Conservation (phyloP, 768 basidiomycete genomes). For the Psilocybe cubensis region DNA sequence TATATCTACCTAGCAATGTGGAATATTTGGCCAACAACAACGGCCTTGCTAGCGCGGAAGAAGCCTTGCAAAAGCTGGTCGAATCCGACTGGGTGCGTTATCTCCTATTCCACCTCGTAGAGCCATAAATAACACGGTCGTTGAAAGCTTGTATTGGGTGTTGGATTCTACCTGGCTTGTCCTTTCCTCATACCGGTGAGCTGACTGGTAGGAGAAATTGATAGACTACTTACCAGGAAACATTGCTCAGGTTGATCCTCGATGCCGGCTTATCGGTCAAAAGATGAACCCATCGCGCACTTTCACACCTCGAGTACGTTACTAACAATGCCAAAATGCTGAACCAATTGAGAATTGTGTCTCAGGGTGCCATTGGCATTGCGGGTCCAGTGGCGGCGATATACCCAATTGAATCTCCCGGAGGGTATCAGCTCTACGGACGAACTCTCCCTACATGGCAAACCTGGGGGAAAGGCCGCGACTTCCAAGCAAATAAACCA, state of each 20-base stretch:
- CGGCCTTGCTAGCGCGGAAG: conserved; percentile 48
- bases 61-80: conserved; percentile 49
- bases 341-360: background rate
- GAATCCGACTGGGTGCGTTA: conserved; percentile 51
- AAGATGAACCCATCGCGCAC: conserved; percentile 80
- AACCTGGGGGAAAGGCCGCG: conserved; percentile 56
- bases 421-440: conserved; percentile 68
- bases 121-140: background rate
- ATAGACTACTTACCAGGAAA: too few species aligned
- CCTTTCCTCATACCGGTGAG: conserved; percentile 63
- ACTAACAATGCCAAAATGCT: background rate
- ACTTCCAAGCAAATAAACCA: conserved; percentile 50
- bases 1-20: conserved; percentile 71
- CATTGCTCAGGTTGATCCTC: conserved; percentile 51
- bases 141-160: conserved; percentile 58
- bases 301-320: conserved; percentile 59
- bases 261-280: conserved; percentile 62
- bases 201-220: too few species aligned
- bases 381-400: conserved; percentile 70
- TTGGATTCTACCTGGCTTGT: conserved; percentile 68
- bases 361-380: conserved; percentile 68
- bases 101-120: background rate
- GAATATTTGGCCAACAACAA: conserved; percentile 70
- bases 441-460: conserved; percentile 70
- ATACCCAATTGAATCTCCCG: conserved; percentile 66